Evolutionary conservation across 495 filamentous ascomycete genomes (phyloP).

Genomic region (Zalerion maritima): DNA sequence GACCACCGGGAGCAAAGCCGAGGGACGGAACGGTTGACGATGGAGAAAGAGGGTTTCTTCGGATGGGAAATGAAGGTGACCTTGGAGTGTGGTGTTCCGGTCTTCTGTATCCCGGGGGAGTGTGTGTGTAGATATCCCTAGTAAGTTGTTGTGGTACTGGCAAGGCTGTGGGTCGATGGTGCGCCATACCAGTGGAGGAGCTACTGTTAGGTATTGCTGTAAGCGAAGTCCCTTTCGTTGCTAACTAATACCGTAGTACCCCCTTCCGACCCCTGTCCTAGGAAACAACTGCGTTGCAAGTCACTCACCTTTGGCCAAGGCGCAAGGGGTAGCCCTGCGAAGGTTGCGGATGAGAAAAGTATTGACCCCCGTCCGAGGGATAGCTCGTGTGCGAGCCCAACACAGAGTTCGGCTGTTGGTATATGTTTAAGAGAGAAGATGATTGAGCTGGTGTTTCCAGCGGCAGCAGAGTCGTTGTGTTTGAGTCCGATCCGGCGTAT

Average conservation of each 20-base stretch:
- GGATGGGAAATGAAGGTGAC: constrained; percentile 31
- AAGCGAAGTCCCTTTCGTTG: no score
- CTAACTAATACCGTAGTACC: no score
- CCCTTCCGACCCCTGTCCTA: no score
- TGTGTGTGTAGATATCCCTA: constrained; percentile 33
- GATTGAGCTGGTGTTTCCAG: constrained; percentile 32
- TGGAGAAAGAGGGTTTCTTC: constrained; percentile 38
- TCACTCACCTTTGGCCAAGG: constrained; percentile 36
- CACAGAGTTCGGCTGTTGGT: no score
- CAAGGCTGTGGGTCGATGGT: constrained; percentile 34
- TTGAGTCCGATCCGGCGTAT: constrained; percentile 29
- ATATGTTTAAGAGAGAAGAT: constrained; percentile 27
- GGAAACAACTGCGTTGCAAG: constrained; percentile 9
- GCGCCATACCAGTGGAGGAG: constrained; percentile 38
- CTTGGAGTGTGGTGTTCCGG: constrained; percentile 31
- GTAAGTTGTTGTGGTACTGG: constrained; percentile 28
- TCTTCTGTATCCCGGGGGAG: constrained; percentile 33
- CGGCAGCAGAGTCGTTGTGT: constrained; percentile 28
- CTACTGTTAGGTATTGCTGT: constrained; percentile 29
- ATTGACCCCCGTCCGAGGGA: constrained; percentile 25
- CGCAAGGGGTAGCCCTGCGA: constrained; percentile 29
- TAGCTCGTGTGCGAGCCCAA: constrained; percentile 24
- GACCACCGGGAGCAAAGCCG: constrained; percentile 25
- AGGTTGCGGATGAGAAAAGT: constrained; percentile 28
- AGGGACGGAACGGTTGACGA: constrained; percentile 27